Base-by-base conservation (phyloP, 1,139 yeast species). In the Candida tetrigidarum region DNA sequence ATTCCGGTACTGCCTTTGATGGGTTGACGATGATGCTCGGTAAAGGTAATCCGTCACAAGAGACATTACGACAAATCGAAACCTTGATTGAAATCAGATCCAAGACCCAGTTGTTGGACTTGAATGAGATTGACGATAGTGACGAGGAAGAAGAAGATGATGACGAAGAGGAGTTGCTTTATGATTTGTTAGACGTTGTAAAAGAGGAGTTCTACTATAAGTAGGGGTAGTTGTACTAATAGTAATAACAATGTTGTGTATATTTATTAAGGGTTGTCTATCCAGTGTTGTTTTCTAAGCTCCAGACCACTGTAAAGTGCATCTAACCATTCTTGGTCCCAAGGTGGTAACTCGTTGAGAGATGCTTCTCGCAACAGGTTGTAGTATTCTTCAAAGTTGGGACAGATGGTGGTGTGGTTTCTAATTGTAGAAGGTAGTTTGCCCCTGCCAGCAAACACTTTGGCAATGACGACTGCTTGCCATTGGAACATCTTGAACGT, bases 1-100 rank as follows among this genome's bases (percentile, higher is more conserved):
- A 87, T 51, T 84, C 91, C 5, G 78, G 80, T 49, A 90, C 85
- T 42, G 78, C 81, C 95, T 71, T 85, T 38, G 96, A 89, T 64
- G 96, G 96, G 1, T 64, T 89, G 46, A 82, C 81, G 59, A 72
- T 88, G 76, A 69, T 86, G 53, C 68, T 66, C 50, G 73, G 72
- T 3, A 57, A 62, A 53, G 61, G 58, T 5, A 58, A 60, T 25
- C 68, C 84, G 37, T 83, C 92, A 0, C 64, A 63, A 2, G 88
- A 82, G 25, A 81, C 95, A 3, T 74, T 74, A 44, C 68, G 65
- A 39, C 92, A 86, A 57, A 70, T 86, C 39, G 72, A 75, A 18
- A 70, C 75, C 37, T 69, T 88, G 53, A 73, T 80, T 29, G 83
- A 80, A 33, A 67, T 87, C 29, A 76, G 92, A 61, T 75, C 78